Evolutionary conservation across 768 basidiomycete species (phyloP), one percentile per base, ranked within the genome.

Genomic region (Lactarius hengduanensis): DNA sequence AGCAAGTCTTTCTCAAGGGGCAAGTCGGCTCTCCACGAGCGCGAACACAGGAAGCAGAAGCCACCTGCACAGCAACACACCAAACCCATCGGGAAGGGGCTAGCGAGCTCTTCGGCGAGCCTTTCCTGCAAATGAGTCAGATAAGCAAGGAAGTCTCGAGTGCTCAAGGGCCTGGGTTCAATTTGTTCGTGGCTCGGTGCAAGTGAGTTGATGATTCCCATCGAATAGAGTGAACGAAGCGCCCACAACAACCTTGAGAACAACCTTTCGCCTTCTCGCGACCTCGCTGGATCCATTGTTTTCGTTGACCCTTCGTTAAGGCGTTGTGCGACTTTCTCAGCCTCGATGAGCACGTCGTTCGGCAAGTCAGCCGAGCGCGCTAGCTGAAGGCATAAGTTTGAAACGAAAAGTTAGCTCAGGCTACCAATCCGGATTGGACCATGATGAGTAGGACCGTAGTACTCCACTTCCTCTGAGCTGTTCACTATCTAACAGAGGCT

Each of bases 291-390:
- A 86, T 62, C 84, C 7, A 84, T 81, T 91, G 47, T 84, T 81
- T 75, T 82, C 82, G 73, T 88, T 64, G 92, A 85, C 11, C 87
- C 75, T 26, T 83, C 83, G 5, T 81, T 76, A 13, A 97, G 82
- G 10, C 76, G 78, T 18, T 80, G 79, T 2, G 92, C 84, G 0
- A 92, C 85, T 63, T 84, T 79, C 66, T 77, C 82, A 6, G 84
- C 87, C 74, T 90, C 87, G 4, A 72, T 68, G 57, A 95, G 74
- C 15, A 96, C 85, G 57, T 90, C 84, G 0, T 75, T 68, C 0
- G 96, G 96, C 0, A 98, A 79, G 72, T 95, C 93, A 0, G 94
- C 95, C 5, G 95, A 82, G 56, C 86, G 84, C 16, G 95, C 95
- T 32, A 98, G 83, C 70, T 97, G 91, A 13, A 99, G 79, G 3